Evolutionary conservation across 148 eudicot genomes (phyloP), one percentile per base, ranked within the genome.

Genomic region (Chenopodium album): DNA sequence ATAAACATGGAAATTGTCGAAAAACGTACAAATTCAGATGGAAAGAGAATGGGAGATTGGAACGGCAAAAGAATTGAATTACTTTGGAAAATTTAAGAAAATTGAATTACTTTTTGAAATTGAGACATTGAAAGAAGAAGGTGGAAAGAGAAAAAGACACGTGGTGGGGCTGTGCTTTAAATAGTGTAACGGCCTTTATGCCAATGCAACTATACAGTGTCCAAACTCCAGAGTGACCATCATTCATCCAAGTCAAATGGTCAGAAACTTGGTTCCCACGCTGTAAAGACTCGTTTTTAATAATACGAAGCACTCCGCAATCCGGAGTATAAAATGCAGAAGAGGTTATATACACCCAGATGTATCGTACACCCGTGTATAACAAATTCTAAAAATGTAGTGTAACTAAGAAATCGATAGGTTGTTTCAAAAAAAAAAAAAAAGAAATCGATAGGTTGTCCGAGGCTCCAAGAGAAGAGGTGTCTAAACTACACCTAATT

Each of bases 1-100:
- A 78, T 48, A 67, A 80, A 78, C 67, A 76, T 76, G 70, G 75
- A 76, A 70, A 60, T 48, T 81, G 80, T 80, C 68, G 86, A 72
- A 48, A 84, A 62, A 4, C 26, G 80, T 50, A 63, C 63, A 84
- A 71, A 81, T 20, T 78, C 23, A 32, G 31, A 47, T 75, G 54
- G 60, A 0, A 66, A 16, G n/a, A 12, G 29, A 73, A 62, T 11
- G 10, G 10, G 70, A 78, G 56, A 74, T 65, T 64, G 70, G n/a
- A 84, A 79, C 14, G 68, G 85, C 52, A 41, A 78, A 68, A 66
- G 22, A 23, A 23, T 11, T 44, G 34, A 32, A 32, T 67, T 16
- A 29, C 19, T 78, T 78, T 50, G 54, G 26, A 56, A 22, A 20
- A 34, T 54, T 56, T 6, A 56, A 66, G 4, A 26, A 26, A 16